Conservation (phyloP, 2,329 filamentous ascomycete species). For the Paracoccidioides brasiliensis region DNA sequence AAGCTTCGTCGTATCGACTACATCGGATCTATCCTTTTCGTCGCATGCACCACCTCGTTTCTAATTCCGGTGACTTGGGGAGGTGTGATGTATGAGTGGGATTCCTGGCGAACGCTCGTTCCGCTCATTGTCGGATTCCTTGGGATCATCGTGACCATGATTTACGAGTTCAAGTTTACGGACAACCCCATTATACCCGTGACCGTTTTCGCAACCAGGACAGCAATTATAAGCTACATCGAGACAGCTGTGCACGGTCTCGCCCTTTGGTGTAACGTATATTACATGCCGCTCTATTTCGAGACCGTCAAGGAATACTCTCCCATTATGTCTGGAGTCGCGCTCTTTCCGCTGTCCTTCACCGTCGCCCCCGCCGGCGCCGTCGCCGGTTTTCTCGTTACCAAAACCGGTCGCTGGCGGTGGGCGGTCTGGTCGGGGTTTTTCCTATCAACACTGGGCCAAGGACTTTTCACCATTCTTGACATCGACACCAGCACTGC, state of each 20-base stretch:
- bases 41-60: conserved; percentile 45
- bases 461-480: conserved; percentile 35
- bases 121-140: conserved; percentile 45
- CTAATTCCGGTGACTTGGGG: conserved; percentile 53
- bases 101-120: conserved; percentile 47
- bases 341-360: conserved; percentile 46
- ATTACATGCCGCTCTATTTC: conserved; percentile 39
- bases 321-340: conserved; percentile 43
- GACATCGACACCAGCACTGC: conserved; percentile 36
- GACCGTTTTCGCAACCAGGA: conserved; percentile 35
- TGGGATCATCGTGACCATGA: conserved; percentile 39
- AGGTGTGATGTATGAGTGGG: conserved; percentile 53
- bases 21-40: conserved; percentile 48
- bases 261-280: conserved; percentile 38
- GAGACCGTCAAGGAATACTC: conserved; percentile 39
- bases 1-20: conserved; percentile 49
- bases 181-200: conserved; percentile 38
- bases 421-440: conserved; percentile 51
- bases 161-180: conserved; percentile 42
- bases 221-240: conserved; percentile 37
- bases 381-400: conserved; percentile 35
- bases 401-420: conserved; percentile 46
- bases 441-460: conserved; percentile 44
- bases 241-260: conserved; percentile 45
- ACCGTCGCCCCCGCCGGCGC: conserved; percentile 51